A percentile compares a stretch with the other conserved stretches of the same genome.
Conservation (phyloP, 495 filamentous ascomycete genomes). For the Talaromyces stipitatus region DNA sequence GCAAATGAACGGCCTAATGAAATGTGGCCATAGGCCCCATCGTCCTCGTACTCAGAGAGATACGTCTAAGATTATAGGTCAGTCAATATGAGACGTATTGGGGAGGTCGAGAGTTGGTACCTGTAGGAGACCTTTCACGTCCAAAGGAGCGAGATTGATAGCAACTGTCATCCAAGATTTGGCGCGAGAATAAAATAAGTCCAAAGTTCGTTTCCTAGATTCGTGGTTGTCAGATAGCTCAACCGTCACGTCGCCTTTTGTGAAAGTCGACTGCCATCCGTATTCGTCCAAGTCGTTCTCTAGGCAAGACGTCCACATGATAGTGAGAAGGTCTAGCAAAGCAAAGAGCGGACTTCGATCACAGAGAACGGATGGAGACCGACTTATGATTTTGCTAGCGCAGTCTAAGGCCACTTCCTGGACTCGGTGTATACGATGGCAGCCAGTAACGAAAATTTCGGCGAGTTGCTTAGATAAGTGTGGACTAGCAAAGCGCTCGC, state of each 20-base stretch:
- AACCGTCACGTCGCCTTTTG: conserved; percentile 66
- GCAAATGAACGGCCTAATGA: conserved; percentile 94
- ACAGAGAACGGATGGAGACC: conserved; percentile 84
- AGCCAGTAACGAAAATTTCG: conserved; percentile 76
- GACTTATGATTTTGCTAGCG: conserved; percentile 73
- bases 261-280: conserved; percentile 71
- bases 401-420: conserved; percentile 75
- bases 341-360: conserved; percentile 85
- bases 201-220: conserved; percentile 68
- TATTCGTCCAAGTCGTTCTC: conserved; percentile 93
- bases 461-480: conserved; percentile 84
- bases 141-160: conserved; percentile 81
- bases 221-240: conserved; percentile 85
- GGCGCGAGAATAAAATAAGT: conserved; percentile 68
- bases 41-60: conserved; percentile 85
- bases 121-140: conserved; percentile 87
- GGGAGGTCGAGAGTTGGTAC: conserved; percentile 13
- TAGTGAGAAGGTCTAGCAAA: conserved; percentile 77
- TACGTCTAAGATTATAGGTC: conserved; percentile 54
- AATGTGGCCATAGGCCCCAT: conserved; percentile 78
- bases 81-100: not conserved
- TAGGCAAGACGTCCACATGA: conserved; percentile 92
- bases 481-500: conserved; percentile 69
- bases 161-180: conserved; percentile 69
- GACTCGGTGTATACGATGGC: conserved; percentile 82